Base-by-base conservation (phyloP, 2,329 filamentous ascomycete genomes). In the Verticillium tricorpus region DNA sequence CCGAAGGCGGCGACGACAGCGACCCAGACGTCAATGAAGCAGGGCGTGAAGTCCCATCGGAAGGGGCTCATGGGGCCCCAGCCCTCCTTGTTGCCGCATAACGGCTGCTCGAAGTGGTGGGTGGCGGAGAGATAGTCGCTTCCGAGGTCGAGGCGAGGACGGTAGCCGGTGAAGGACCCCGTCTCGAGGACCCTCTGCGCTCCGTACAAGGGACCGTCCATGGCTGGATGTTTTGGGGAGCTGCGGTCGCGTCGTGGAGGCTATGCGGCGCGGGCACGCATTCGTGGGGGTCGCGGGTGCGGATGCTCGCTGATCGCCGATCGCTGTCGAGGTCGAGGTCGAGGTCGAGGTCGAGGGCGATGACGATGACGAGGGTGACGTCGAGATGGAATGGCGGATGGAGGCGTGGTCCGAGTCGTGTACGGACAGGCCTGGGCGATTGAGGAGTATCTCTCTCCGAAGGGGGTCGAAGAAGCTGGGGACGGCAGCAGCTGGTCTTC, bases 21-120 rank as follows among this genome's bases (percentile, higher is more conserved):
- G 63, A 98, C 86, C 86, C 92, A 93, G 25, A 96, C 86, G 74
- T 99, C 96, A 70, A 98, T 88, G 73, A 99, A 99, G 80, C 95
- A 99, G 50, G 95, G 94, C 17, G 95, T 98, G 71, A 99, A 93
- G 78, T 99, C 95, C 76, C 92, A 97, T 74, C 94, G 85, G 67
- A 88, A 82, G 39, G 89, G 88, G 76, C 93, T 97, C 73, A 99
- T 73, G 25, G 95, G 95, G 1, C 96, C 96, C 95, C 95, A 99
- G 70, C 95, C 96, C 77, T 98, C 94, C 60, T 83, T 81, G 77
- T 97, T 95, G 74, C 90, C 87, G 78, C 94, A 98, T 75, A 97
- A 81, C 62, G 91, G 87, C 73, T 96, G 90, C 67, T 78, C 78
- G 70, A 80, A 79, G 34, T 74, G 64, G 61, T 73, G 69, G 34